Evolutionary conservation across 2,329 filamentous ascomycete genomes (phyloP).

Genomic region (Fusarium sp.): DNA sequence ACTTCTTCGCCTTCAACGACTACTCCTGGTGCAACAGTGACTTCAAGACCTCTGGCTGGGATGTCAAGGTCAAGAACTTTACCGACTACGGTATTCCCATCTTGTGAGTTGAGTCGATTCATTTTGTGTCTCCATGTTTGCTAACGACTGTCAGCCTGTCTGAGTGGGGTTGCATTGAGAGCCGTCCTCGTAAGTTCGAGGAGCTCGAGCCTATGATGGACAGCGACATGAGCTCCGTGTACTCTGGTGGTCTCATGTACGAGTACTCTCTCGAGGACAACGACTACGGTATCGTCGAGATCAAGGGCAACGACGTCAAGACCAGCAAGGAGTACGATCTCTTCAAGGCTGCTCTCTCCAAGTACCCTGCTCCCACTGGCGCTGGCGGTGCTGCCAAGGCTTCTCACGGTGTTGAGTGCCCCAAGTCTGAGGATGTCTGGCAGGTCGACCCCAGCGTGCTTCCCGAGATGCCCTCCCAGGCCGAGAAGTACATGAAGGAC

Average conservation of each 20-base stretch:
- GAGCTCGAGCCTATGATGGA: constrained; percentile 85
- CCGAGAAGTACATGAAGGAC: constrained; percentile 63
- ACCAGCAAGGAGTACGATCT: constrained; percentile 70
- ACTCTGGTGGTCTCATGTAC: constrained; percentile 96
- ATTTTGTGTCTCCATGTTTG: neutral
- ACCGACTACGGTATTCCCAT: constrained; percentile 87
- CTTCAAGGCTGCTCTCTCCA: constrained; percentile 60
- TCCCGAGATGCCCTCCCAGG: constrained; percentile 63
- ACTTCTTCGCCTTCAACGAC: constrained; percentile 92
- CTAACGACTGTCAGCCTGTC: constrained; percentile 69
- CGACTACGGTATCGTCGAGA: constrained; percentile 81
- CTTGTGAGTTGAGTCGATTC: constrained; percentile 63
- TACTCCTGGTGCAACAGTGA: constrained; percentile 86
- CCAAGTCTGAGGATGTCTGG: constrained; percentile 61
- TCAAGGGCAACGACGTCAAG: constrained; percentile 65
- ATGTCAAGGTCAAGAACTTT: constrained; percentile 89
- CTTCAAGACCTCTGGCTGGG: constrained; percentile 80
- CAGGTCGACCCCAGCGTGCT: constrained; percentile 61
- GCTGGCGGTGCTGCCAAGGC: constrained; percentile 61
- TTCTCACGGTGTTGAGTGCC: constrained; percentile 61
- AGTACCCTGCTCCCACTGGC: constrained; percentile 63
- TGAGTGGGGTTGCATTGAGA: constrained; percentile 90
- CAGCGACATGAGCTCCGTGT: constrained; percentile 84
- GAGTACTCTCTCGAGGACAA: constrained; percentile 87
- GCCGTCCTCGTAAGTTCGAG: constrained; percentile 78